Conservation (phyloP, 345 rosid genomes). For the Eucalyptus pauciflora region DNA sequence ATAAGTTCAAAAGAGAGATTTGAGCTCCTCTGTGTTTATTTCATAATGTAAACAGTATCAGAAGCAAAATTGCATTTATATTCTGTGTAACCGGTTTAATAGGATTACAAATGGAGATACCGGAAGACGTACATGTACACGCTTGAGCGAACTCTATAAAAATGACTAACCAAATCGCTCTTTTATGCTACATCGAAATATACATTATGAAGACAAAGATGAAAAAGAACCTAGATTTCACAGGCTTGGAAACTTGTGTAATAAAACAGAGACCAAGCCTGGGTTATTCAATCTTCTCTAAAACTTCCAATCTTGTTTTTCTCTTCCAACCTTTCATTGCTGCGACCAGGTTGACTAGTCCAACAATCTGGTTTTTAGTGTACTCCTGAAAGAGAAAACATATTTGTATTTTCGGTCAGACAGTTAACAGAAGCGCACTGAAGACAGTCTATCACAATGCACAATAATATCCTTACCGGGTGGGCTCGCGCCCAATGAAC, state of each 20-base stretch:
- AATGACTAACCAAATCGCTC: not conserved
- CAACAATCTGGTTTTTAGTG: conserved; percentile 62
- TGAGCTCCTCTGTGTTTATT: not conserved
- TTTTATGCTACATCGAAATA: not conserved
- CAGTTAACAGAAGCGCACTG: not conserved
- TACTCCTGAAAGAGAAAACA: conserved; percentile 44
- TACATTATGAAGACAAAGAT: not conserved
- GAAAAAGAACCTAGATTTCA: not conserved
- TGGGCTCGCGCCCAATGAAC: conserved; percentile 95
- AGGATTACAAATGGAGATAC: not conserved
- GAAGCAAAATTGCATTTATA: not conserved
- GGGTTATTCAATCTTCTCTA: conserved; percentile 75
- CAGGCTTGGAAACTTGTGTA: not conserved
- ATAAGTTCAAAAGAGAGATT: not conserved
- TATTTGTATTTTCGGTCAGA: not conserved
- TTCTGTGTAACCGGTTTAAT: not conserved
- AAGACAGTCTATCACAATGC: not conserved
- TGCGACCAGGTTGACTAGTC: conserved; percentile 85
- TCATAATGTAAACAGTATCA: not conserved
- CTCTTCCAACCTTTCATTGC: conserved; percentile 97
- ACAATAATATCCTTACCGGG: conserved; percentile 33
- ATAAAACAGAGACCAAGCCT: not conserved
- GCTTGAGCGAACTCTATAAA: not conserved
- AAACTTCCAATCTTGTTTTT: conserved; percentile 67
- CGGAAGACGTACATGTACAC: not conserved